phyloP scores from a whole-genome alignment of 306 rosid genomes.

The Benincasa hispida region DNA sequence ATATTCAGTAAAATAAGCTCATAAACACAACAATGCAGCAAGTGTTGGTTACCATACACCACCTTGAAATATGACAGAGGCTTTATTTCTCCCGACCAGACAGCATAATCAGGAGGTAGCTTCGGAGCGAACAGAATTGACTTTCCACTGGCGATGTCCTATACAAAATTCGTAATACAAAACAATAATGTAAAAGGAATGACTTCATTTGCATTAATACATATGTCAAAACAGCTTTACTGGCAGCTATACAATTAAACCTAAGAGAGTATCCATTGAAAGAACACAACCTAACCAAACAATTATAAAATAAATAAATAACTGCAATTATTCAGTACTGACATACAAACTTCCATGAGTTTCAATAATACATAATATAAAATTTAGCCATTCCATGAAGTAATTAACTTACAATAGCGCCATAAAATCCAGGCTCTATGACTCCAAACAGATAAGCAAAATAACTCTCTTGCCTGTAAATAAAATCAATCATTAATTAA shows the following conservation, averaged over 20 bases:
- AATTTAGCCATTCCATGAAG: not conserved
- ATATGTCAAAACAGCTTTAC: not conserved
- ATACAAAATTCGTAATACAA: not conserved
- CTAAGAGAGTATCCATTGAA: not conserved
- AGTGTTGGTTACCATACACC: slow-evolving; percentile 3
- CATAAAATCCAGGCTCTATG: slow-evolving; percentile 72
- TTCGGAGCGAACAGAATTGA: slow-evolving; percentile 70
- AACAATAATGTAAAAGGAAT: not conserved
- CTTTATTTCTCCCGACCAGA: slow-evolving; percentile 80
- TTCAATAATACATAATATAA: not conserved
- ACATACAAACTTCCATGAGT: not conserved
- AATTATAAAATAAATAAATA: not conserved
- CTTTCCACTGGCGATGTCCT: slow-evolving; percentile 66
- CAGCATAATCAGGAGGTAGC: slow-evolving; percentile 74
- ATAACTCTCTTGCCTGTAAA: slow-evolving; percentile 76
- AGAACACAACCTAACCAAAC: not conserved
- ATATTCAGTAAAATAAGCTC: slow-evolving; percentile 13
- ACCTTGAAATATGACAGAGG: slow-evolving; percentile 51
- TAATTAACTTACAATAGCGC: slow-evolving; percentile 57
- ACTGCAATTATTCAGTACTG: not conserved
- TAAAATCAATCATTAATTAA: not conserved
- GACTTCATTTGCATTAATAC: not conserved
- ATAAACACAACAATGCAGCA: slow-evolving; percentile 1
- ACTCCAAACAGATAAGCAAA: slow-evolving; percentile 89
- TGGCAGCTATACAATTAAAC: not conserved